Percentiles rank a stretch among this genome's conserved stretches.
Evolutionary conservation across 306 rosid species (phyloP).

Genomic region (Sicyos edulis): DNA sequence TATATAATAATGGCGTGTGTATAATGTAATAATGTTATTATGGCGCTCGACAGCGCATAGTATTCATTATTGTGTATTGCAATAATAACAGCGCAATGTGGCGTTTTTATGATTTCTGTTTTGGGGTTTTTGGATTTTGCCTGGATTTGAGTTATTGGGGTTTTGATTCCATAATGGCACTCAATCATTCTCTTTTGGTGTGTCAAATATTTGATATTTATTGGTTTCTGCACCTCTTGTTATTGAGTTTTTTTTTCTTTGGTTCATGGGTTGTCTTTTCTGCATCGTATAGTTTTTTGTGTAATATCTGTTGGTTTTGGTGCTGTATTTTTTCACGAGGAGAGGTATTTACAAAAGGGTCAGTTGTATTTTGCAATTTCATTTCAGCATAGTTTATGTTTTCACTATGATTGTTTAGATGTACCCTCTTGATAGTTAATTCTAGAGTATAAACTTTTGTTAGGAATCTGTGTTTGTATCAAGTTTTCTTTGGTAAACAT

Average conservation of each 20-base stretch:
- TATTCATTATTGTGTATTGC: too few species aligned
- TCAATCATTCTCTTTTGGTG: background rate
- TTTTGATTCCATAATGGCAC: background rate
- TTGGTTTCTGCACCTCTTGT: background rate
- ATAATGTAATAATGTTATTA: too few species aligned
- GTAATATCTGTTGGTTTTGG: background rate
- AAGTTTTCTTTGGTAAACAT: background rate
- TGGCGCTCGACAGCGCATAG: too few species aligned
- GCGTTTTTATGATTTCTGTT: background rate
- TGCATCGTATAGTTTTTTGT: constrained; percentile 1
- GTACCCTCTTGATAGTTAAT: background rate
- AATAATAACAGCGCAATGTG: too few species aligned
- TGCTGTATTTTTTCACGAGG: background rate
- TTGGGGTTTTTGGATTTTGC: constrained; percentile 3
- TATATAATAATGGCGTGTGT: too few species aligned
- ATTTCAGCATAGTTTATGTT: background rate
- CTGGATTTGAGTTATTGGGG: background rate
- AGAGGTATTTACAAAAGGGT: background rate
- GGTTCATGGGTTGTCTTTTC: too few species aligned
- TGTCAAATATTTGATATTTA: background rate
- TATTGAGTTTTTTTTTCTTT: background rate
- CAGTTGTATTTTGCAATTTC: background rate
- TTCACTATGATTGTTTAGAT: background rate
- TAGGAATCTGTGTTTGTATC: background rate
- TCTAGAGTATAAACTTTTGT: background rate